Conservation (phyloP, 1,284 basidiomycete genomes). For the Meira nashicola region DNA sequence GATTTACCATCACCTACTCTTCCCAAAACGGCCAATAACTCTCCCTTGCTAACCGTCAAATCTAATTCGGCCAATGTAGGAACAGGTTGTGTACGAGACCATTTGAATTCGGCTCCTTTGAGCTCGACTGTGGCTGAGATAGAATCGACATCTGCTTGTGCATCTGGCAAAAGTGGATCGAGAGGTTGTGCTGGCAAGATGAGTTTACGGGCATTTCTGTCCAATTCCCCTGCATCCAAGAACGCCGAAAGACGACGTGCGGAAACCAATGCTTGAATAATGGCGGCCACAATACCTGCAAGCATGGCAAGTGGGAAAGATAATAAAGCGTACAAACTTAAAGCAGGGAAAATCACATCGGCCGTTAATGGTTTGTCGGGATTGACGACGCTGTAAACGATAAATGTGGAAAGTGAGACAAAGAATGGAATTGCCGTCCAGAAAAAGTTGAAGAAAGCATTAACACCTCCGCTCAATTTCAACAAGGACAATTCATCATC, state of each 20-base stretch:
- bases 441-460: conserved; percentile 49
- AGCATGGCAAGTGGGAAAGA: conserved; percentile 78
- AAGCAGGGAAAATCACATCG: conserved; percentile 88
- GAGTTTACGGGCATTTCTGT: conserved; percentile 60
- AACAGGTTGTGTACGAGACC: conserved; percentile 60
- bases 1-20: conserved; percentile 85
- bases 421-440: conserved; percentile 56
- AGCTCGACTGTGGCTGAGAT: conserved; percentile 57
- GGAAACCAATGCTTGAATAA: conserved; percentile 72
- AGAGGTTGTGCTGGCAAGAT: conserved; percentile 9
- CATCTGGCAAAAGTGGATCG: conserved; percentile 9
- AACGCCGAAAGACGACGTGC: conserved; percentile 74
- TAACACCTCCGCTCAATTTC: conserved; percentile 21
- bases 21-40: conserved; percentile 78
- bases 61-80: conserved; percentile 74
- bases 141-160: background rate
- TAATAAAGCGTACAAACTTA: conserved; percentile 84
- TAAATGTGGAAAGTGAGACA: conserved; percentile 71
- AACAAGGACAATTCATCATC: conserved; percentile 77
- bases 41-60: conserved; percentile 73
- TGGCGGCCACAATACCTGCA: conserved; percentile 60
- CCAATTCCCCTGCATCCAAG: conserved; percentile 73
- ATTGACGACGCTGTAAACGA: conserved; percentile 69
- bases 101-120: conserved; percentile 57
- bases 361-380: conserved; percentile 68